These are phyloP conservation scores for Fragilaria radians DNA, from an alignment of 108 stramenopile species.

Conservation along the genomic window DNA sequence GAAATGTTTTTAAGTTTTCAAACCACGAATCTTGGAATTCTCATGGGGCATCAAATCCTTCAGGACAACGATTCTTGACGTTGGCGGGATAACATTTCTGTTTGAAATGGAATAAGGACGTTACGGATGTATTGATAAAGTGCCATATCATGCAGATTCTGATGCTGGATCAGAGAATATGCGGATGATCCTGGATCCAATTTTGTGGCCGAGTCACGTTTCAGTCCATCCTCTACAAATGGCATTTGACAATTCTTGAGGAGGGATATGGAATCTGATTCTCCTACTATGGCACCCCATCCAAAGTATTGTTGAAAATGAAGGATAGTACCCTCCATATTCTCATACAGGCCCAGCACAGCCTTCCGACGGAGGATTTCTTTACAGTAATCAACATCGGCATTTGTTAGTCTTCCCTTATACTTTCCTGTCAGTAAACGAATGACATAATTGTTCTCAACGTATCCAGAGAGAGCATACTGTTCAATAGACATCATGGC, in stretches of 20 bases:
- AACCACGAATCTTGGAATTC: conserved; percentile 1
- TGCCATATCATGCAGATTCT: conserved; percentile 5
- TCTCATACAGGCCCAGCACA: conserved; percentile 21
- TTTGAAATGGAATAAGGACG: conserved; percentile 3
- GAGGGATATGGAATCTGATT: no score
- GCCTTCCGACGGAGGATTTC: conserved; percentile 32
- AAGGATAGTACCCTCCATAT: conserved; percentile 6
- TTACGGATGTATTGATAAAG: conserved; percentile 7
- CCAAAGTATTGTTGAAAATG: conserved; percentile 32
- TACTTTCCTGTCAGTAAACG: conserved; percentile 8
- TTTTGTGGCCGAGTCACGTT: background rate
- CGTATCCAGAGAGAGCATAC: background rate
- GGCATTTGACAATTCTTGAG: conserved; percentile 2
- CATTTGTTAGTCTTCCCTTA: conserved; percentile 12
- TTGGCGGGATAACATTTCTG: conserved; percentile 1
- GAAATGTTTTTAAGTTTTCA: no score
- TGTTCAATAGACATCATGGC: conserved; percentile 2
- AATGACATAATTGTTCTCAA: conserved; percentile 13
- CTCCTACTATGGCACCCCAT: conserved; percentile 11
- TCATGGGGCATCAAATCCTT: background rate
- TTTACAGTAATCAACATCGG: conserved; percentile 24
- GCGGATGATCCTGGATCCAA: conserved; percentile 3
- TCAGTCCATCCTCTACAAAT: background rate
- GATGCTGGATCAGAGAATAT: conserved; percentile 3
- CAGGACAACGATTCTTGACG: background rate